A percentile compares a stretch with the other conserved stretches of the same genome.
phyloP scores from a whole-genome alignment of 768 basidiomycete species.

The Cubamyces sp. region DNA sequence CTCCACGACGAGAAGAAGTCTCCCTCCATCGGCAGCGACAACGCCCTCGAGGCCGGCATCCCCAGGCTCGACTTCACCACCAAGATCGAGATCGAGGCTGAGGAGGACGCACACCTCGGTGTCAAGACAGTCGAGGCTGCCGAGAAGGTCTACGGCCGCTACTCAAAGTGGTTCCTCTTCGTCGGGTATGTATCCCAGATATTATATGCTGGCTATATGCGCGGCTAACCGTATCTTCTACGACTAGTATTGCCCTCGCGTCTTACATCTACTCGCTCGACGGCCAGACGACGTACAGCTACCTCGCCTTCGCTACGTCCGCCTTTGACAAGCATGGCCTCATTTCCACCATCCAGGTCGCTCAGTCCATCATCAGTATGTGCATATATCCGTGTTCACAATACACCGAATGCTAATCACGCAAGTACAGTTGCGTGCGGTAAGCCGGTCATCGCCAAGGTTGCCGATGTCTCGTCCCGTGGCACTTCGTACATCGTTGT shows the following conservation, averaged over 20 bases:
- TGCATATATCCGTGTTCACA: conserved; percentile 47
- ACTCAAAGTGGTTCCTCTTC: conserved; percentile 63
- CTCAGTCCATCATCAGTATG: conserved; percentile 32
- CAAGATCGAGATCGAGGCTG: conserved; percentile 19
- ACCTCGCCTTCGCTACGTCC: conserved; percentile 36
- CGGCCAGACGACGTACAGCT: conserved; percentile 66
- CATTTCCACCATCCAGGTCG: conserved; percentile 30
- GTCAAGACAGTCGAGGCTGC: conserved; percentile 55
- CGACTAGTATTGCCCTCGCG: conserved; percentile 52
- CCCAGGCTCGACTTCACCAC: conserved; percentile 5
- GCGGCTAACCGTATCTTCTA: not conserved
- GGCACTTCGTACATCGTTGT: conserved; percentile 52
- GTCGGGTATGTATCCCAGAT: conserved; percentile 46
- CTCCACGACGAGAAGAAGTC: conserved; percentile 7
- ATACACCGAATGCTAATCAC: too few relatives aligned
- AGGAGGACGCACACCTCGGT: conserved; percentile 42
- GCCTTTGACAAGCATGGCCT: conserved; percentile 24
- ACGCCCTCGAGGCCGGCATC: conserved; percentile 7
- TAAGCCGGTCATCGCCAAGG: conserved; percentile 56
- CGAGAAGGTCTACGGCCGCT: conserved; percentile 54
- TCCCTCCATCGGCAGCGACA: conserved; percentile 3
- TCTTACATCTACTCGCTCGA: conserved; percentile 80
- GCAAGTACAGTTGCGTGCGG: conserved; percentile 33
- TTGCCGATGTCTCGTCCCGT: conserved; percentile 53
- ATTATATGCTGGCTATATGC: too few relatives aligned